Conservation (phyloP, 2,329 filamentous ascomycete genomes). For the Orbilia blumenaviensis region DNA sequence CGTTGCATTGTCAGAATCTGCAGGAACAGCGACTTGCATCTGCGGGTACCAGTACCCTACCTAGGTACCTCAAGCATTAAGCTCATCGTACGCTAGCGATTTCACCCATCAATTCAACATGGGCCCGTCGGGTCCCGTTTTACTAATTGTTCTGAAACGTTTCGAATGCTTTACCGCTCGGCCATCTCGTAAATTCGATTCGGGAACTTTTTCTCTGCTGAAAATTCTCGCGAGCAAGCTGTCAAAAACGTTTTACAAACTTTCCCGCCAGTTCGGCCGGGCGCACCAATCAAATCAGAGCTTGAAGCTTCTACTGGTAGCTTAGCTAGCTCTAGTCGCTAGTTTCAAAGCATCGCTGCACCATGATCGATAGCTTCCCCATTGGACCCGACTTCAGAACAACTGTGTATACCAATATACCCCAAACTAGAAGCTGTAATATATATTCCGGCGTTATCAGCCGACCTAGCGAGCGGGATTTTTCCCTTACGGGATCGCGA, state of each 20-base stretch:
- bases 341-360: not conserved
- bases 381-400: not conserved
- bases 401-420: not conserved
- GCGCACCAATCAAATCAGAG: not conserved
- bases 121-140: not conserved
- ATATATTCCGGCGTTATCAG: not conserved
- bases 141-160: slow-evolving; percentile 7
- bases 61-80: not conserved
- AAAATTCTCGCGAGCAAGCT: too few species aligned
- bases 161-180: not conserved
- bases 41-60: not conserved
- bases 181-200: not conserved
- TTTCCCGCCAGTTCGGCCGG: not conserved
- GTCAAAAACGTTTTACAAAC: not conserved
- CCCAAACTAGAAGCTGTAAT: not conserved
- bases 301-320: not conserved
- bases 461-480: not conserved
- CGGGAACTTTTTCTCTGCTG: not conserved
- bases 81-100: not conserved
- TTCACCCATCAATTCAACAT: not conserved
- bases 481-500: not conserved
- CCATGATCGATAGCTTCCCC: not conserved
- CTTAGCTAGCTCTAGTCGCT: not conserved
- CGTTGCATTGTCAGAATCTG: not conserved
- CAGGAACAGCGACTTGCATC: not conserved